A percentile compares a stretch with the other conserved stretches of the same genome.
phyloP scores from a whole-genome alignment of 2,329 filamentous ascomycete species.

The Penicillium sp. region DNA sequence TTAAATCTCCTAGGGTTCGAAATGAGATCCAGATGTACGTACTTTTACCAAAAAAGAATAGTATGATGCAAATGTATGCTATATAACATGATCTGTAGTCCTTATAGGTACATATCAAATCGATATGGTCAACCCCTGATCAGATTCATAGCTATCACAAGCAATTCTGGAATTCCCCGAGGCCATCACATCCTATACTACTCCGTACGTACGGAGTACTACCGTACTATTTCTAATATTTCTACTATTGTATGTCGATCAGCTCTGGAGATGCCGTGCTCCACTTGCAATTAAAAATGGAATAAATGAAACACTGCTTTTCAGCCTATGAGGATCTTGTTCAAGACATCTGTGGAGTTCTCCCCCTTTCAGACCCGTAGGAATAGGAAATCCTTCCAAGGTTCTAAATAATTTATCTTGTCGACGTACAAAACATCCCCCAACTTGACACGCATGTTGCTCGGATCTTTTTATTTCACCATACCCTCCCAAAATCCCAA shows the following conservation, averaged over 20 bases:
- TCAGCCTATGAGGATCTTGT: slow-evolving; percentile 8
- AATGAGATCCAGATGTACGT: not conserved
- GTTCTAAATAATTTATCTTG: too few species aligned
- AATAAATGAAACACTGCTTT: slow-evolving; percentile 19
- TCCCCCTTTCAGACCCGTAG: slow-evolving; percentile 16
- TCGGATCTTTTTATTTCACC: not conserved
- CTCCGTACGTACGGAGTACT: not conserved
- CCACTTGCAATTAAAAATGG: slow-evolving; percentile 10
- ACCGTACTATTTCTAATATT: not conserved
- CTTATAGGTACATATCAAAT: not conserved
- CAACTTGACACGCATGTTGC: not conserved
- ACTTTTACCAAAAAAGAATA: not conserved
- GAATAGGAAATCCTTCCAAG: not conserved
- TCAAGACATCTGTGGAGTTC: slow-evolving; percentile 5
- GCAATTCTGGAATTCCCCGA: not conserved
- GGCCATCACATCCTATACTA: not conserved
- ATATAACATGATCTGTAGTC: not conserved
- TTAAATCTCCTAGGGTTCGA: not conserved
- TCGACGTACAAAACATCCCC: not conserved
- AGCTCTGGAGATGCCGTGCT: slow-evolving; percentile 7
- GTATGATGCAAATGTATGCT: not conserved
- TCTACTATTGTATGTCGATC: slow-evolving; percentile 1
- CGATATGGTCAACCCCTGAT: not conserved
- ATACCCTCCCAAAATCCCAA: not conserved
- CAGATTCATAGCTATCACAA: not conserved